Base-by-base conservation (phyloP, 2,329 filamentous ascomycete genomes). In the Malbranchea zuffiana region DNA sequence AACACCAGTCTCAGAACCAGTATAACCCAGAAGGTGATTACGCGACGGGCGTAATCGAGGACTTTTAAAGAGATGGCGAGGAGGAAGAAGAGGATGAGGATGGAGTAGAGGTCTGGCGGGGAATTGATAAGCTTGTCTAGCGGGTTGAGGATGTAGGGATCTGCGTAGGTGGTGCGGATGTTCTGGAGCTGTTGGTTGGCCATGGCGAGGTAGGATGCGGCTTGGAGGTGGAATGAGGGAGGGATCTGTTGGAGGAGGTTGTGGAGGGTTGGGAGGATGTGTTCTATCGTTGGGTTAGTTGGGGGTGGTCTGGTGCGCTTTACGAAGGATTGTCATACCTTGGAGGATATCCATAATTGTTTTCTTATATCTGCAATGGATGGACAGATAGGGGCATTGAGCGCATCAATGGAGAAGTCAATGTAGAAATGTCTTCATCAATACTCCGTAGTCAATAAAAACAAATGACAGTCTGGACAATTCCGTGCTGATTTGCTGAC, bases 21-120 rank as follows among this genome's bases (percentile, higher is more conserved):
- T n/a, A 72, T 66, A 35, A 85, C 73, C 75, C 84, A 85, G 65
- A 78, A 92, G 52, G 85, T 64, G 40, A 93, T 67, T 13, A 84
- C 62, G 42, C 83, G 73, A 43, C 78, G 75, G 12, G 85, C 64
- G 63, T 81, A 80, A 54, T 78, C 71, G 45, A 79, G 62, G 27
- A 90, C 65, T 46, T 74, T 72, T 41, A 79, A 60, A 8, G 68
- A 69, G 39, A 87, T 55, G 53, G 85, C 66, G 35, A 88, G 58
- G 38, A 77, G 61, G 19, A 77, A 47, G 29, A 79, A 60, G 3
- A 82, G 63, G 6, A 78, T 40, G 5, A 61, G 35, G 13, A 63
- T 44, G 8, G 59, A 56, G 29, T 55, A 28, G 19, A 65, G 45
- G 36, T 62, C 56, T 0, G 59, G 53, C 36, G 53, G 50, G 16